Base-by-base conservation (phyloP, 371 early-diverging fungal species). In the Phascolomyces articulosus region DNA sequence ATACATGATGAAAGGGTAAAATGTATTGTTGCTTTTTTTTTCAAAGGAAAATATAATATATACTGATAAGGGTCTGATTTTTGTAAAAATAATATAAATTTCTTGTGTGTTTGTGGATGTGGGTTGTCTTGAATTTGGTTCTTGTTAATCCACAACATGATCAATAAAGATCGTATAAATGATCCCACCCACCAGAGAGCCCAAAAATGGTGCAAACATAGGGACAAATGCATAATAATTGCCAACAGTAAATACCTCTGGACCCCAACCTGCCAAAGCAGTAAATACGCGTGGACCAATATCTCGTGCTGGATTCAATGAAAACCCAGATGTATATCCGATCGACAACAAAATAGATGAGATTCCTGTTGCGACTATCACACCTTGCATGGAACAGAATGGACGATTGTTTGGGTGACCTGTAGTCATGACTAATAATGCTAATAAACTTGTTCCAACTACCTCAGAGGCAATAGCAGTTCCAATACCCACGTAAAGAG, bases 271-370 rank as follows among this genome's bases (percentile, higher is more conserved):
- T 18, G 89, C 91, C 51, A 90, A 60, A 29, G 87, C 77, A 40
- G 93, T 90, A 70, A 95, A 92, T 21, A 93, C 66, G 54, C 96
- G 89, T 13, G 95, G 95, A 18, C 93, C 96, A 68, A 96, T 72
- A 79, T 96, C 96, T 68, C 95, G 89, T 18, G 96, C 95, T 49
- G 94, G 95, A 74, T 96, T 96, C 55, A 96, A 74, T 20, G 91
- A 91, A 55, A 88, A 91, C 9, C 92, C 92, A 27, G 93, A 91
- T 55, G 86, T 84, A 81, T 87, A 89, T 20, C 89, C 90, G 54
- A 90, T 75, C 44, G 89, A 78, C 0, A 77, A 58, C 7, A 67
- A 60, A 20, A 82, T 71, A 8, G 72, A 65, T 24, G 69, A 65
- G 67, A 87, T 75, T 58, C 86, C 87, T 48, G 80, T 76, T 18